Percentiles rank a stretch among this genome's conserved stretches.
These are phyloP conservation scores for Nakaseomyces uthaithaninus DNA, from an alignment of 1,139 yeast genomes.

Conservation along the genomic window DNA sequence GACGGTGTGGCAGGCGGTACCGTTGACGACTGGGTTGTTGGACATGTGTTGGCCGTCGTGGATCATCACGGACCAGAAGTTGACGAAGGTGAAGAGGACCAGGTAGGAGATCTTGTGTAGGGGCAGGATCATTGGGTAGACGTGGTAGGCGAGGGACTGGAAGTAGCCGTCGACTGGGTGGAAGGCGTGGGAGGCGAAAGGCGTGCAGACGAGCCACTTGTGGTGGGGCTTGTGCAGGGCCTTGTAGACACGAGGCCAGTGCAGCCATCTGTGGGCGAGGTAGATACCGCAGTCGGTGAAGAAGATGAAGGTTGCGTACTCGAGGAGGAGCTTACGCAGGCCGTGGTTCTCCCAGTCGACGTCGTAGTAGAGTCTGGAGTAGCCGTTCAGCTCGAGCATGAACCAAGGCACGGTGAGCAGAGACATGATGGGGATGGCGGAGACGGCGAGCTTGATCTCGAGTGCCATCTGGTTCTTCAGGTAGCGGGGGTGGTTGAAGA, in stretches of 20 bases:
- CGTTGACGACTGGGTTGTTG: slow-evolving; percentile 87
- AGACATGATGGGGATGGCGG: slow-evolving; percentile 87
- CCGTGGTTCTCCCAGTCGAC: slow-evolving; percentile 61
- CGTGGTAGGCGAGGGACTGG: slow-evolving; percentile 88
- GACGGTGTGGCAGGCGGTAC: slow-evolving; percentile 96
- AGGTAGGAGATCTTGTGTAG: slow-evolving; percentile 81
- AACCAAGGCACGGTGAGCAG: slow-evolving; percentile 84
- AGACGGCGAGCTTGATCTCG: slow-evolving; percentile 69
- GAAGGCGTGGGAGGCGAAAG: slow-evolving; percentile 97
- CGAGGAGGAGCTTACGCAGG: slow-evolving; percentile 53
- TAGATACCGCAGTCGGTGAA: slow-evolving; percentile 93
- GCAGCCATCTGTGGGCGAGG: slow-evolving; percentile 84
- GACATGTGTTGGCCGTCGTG: slow-evolving; percentile 96
- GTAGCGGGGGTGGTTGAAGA: slow-evolving; percentile 92
- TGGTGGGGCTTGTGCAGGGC: slow-evolving; percentile 94
- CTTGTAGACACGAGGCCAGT: slow-evolving; percentile 85
- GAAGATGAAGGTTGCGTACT: slow-evolving; percentile 70
- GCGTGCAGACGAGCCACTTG: slow-evolving; percentile 98
- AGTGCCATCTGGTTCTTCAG: slow-evolving; percentile 82
- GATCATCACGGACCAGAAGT: slow-evolving; percentile 97
- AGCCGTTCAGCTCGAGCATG: slow-evolving; percentile 72
- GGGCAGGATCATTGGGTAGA: slow-evolving; percentile 86
- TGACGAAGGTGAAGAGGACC: slow-evolving; percentile 76
- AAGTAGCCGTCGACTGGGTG: slow-evolving; percentile 95
- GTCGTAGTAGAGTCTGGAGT: slow-evolving; percentile 65